Evolutionary conservation across 257 asterid genomes (phyloP), one percentile per base, ranked within the genome.

Genomic region (Solanum pennellii): DNA sequence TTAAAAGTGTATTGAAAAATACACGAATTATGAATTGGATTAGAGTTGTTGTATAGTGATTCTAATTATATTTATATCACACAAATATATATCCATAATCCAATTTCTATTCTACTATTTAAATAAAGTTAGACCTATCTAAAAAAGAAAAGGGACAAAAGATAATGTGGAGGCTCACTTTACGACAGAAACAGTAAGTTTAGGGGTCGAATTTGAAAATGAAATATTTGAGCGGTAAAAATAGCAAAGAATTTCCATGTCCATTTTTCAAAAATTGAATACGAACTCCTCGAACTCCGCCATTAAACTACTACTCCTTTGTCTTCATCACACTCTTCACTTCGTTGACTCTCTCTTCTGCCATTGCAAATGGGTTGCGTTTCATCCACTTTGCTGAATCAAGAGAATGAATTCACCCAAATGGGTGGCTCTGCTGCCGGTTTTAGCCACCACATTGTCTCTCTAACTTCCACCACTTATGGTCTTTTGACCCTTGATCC

Each of bases 391-490:
- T 89, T 95, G 60, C 94, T 95, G 62, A 89, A 84, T 88, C 94
- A 89, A 66, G 98, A 97, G 75, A 96, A 93, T 6, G 98, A 95
- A 12, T 94, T 94, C 93, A 68, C 95, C 87, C 94, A 93, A 82
- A 92, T 96, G 86, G 96, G 98, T 12, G 96, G 92, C 86, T 92
- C 97, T 1, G 83, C 95, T 74, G 86, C 94, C 86, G 93, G 94
- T 47, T 93, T 97, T 90, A 93, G 93, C 89, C 97, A 97, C 93
- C 99, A 97, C 95, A 93, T 97, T 89, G 99, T 97, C 25, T 95
- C 98, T 73, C 98, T 95, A 82, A 95, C 98, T 89, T 97, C 99
- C 93, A 92, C 99, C 83, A 94, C 99, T 20, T 95, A 97, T 88
- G 99, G 99, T 29, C 90, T 97, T 35, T 35, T 97, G 9, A 91